Base-by-base conservation (phyloP, 495 filamentous ascomycete species). In the Immersiella caudata region DNA sequence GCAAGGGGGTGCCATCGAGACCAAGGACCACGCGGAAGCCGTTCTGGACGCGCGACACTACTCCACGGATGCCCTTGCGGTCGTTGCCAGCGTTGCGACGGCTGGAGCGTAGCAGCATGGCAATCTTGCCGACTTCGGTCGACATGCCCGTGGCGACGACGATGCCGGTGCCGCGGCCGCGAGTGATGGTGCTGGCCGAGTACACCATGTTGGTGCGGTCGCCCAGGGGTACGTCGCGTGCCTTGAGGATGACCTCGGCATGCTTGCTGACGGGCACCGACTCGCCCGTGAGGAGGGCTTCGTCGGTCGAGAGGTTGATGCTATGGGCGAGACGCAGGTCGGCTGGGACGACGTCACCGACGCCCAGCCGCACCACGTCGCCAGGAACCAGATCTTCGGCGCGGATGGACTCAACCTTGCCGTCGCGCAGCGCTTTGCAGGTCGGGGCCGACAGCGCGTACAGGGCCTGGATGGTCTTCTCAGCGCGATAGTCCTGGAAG, bases 41-140 rank as follows among this genome's bases (percentile, higher is more conserved):
- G 52, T 71, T 70, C 26, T 67, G 67, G 65, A 66, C 25, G 46
- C 58, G 67, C 64, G 52, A 56, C 40, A 66, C 46, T 14, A 68
- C 24, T 25, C 64, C 60, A 2, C 40, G 51, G 9, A 68, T 1
- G 2, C 26, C 36, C 11, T 5, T 46, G 22, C 49, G 60, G 54
- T 88, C 85, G 68, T 85, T 67, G 25, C 76, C 81, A 73, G 88
- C 84, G 72, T 83, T 86, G 21, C 85, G 81, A 8, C 87, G 51
- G 49, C 70, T 65, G 2, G 54, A 86, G 36, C 84, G 83, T 74
- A 90, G 81, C 6, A 85, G 86, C 21, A 83, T 80, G 46, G 92
- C 92, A 71, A 95, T 95, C 72, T 87, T 91, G 25, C 92, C 92
- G 55, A 95, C 90, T 73, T 93, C 90, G 1, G 92, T 95, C 59